phyloP scores from a whole-genome alignment of 2,329 filamentous ascomycete species.

The Alternaria brassicicola region DNA sequence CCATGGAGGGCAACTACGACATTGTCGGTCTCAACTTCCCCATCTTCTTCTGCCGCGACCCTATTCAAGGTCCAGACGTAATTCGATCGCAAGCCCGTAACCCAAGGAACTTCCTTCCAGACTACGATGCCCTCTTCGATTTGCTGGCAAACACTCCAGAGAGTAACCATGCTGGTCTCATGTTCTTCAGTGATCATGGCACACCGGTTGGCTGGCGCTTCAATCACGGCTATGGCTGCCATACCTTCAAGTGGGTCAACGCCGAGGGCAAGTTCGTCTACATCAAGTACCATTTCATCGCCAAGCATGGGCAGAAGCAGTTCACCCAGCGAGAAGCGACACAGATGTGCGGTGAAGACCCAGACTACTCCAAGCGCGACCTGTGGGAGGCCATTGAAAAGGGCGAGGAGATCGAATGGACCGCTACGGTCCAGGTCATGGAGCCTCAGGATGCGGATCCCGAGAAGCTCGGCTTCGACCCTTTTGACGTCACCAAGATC shows the following conservation, averaged over 20 bases:
- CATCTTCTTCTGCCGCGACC: conserved; percentile 58
- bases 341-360: conserved; percentile 56
- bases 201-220: conserved; percentile 56
- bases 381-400: conserved; percentile 54
- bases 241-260: conserved; percentile 58
- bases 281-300: conserved; percentile 59
- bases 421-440: conserved; percentile 55
- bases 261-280: conserved; percentile 57
- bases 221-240: conserved; percentile 53
- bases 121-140: conserved; percentile 58
- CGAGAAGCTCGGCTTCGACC: conserved; percentile 58
- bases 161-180: conserved; percentile 55
- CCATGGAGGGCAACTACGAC: conserved; percentile 57
- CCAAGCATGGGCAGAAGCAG: conserved; percentile 56
- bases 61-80: conserved; percentile 56
- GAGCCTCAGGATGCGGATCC: conserved; percentile 55
- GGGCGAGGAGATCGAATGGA: conserved; percentile 53
- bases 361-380: conserved; percentile 58
- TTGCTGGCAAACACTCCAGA: conserved; percentile 58
- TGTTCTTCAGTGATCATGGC: conserved; percentile 59
- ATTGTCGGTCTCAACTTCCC: conserved; percentile 58
- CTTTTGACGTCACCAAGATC: conserved; percentile 61
- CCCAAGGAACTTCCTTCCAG: conserved; percentile 57
- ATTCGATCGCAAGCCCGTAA: conserved; percentile 57
- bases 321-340: conserved; percentile 56